phyloP scores from a whole-genome alignment of 805 yeast genomes.

The Kodamaea sagamina region DNA sequence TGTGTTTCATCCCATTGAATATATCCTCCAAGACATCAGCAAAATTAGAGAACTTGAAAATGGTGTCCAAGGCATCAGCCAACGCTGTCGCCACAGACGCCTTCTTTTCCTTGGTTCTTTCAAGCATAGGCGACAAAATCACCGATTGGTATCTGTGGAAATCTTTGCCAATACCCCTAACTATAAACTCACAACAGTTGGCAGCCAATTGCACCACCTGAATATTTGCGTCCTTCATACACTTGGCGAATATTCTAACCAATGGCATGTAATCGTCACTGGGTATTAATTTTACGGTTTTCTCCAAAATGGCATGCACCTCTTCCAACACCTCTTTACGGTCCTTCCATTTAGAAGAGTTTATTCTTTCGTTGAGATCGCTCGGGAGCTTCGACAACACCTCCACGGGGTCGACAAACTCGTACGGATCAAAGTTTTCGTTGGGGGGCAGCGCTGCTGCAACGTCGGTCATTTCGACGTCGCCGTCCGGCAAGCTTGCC shows the following conservation, averaged over 20 bases:
- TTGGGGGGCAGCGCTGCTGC: slow-evolving; percentile 16
- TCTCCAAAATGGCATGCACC: slow-evolving; percentile 46
- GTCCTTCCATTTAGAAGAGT: slow-evolving; percentile 84
- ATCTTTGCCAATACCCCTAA: slow-evolving; percentile 60
- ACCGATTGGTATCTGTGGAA: slow-evolving; percentile 56
- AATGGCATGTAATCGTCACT: slow-evolving; percentile 66
- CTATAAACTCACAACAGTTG: slow-evolving; percentile 58
- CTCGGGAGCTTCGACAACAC: slow-evolving; percentile 66
- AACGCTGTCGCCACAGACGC: slow-evolving; percentile 73
- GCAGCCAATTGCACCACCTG: slow-evolving; percentile 84
- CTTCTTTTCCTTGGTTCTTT: slow-evolving; percentile 87
- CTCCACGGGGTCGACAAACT: slow-evolving; percentile 67
- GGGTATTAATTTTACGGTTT: slow-evolving; percentile 55
- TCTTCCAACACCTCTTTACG: slow-evolving; percentile 83
- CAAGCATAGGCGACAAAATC: slow-evolving; percentile 65
- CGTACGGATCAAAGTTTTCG: slow-evolving; percentile 57
- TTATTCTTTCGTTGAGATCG: slow-evolving; percentile 53
- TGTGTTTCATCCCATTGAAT: slow-evolving; percentile 62
- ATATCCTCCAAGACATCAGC: slow-evolving; percentile 61
- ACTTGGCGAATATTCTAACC: slow-evolving; percentile 63
- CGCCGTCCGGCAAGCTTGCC: slow-evolving; percentile 18
- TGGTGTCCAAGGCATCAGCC: slow-evolving; percentile 62
- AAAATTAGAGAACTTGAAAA: slow-evolving; percentile 53
- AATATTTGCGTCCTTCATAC: slow-evolving; percentile 85
- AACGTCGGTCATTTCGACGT: slow-evolving; percentile 32